A percentile compares a stretch with the other conserved stretches of the same genome.
phyloP scores from a whole-genome alignment of 2,329 filamentous ascomycete genomes.

The Fusarium illudens region DNA sequence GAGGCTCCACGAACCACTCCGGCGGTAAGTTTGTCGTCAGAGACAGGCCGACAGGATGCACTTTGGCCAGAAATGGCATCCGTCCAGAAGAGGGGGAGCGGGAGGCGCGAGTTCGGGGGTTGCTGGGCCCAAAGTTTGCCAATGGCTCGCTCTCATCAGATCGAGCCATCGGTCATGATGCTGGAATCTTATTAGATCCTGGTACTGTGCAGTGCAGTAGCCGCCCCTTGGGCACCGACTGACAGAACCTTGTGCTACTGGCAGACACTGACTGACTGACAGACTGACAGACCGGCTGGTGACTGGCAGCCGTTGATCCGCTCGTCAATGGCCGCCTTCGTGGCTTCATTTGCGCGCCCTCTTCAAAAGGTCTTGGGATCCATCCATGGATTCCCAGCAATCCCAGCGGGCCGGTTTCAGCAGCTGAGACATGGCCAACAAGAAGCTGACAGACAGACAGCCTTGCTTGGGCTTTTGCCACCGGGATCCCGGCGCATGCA shows the following conservation, averaged over 20 bases:
- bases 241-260: conserved; percentile 9
- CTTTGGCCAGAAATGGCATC: background rate
- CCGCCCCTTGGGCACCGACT: conserved; percentile 3
- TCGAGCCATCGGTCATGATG: conserved; percentile 12
- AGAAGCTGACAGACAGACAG: conserved; percentile 1
- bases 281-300: too few species aligned
- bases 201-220: too few species aligned
- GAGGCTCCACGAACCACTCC: conserved; percentile 35
- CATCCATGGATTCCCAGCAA: conserved; percentile 22
- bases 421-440: conserved; percentile 29
- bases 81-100: conserved; percentile 9
- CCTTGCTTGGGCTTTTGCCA: conserved; percentile 9
- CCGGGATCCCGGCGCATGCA: conserved; percentile 25
- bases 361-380: conserved; percentile 15
- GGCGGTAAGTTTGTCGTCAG: conserved; percentile 39
- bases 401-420: conserved; percentile 30
- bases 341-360: background rate
- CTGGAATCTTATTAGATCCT: conserved; percentile 3
- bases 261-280: background rate
- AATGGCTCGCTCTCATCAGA: conserved; percentile 1
- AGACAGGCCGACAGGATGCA: background rate
- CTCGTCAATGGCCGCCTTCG: background rate
- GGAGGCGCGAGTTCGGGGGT: conserved; percentile 2
- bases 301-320: conserved; percentile 27
- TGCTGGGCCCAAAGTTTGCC: background rate